Evolutionary conservation across 495 filamentous ascomycete genomes (phyloP).

Genomic region (Xanthoparmelia taractica): DNA sequence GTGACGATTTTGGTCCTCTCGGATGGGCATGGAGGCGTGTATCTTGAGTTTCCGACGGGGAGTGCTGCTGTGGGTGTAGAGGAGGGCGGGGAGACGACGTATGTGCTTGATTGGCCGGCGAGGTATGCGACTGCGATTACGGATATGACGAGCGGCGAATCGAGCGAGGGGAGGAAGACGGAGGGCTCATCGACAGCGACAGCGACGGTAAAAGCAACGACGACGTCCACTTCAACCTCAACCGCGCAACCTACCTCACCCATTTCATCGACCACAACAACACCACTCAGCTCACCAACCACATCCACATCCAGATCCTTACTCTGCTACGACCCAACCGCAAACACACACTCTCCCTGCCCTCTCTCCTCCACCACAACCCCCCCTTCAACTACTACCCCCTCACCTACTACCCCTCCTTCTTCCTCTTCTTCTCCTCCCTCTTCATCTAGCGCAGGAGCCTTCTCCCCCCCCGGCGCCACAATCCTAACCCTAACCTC

Average conservation of each 20-base stretch:
- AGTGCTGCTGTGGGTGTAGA: background rate
- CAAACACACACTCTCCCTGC: slow-evolving; percentile 13
- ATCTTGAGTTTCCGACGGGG: background rate
- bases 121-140: background rate
- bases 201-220: no score
- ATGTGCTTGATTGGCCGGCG: background rate
- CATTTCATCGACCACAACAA: no score
- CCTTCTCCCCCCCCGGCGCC: slow-evolving; percentile 4
- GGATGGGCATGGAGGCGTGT: background rate
- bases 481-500: background rate
- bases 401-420: no score
- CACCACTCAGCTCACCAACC: no score
- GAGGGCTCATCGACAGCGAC: no score
- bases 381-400: background rate
- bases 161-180: background rate
- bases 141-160: background rate
- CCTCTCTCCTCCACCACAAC: background rate
- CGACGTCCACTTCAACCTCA: no score
- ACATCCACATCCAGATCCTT: slow-evolving; percentile 2
- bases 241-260: background rate
- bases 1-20: background rate
- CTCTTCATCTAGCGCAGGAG: no score
- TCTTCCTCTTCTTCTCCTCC: no score
- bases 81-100: background rate
- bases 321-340: slow-evolving; percentile 19